Base-by-base conservation (phyloP, 2,329 filamentous ascomycete species). In the Paecilomyces sp. region DNA sequence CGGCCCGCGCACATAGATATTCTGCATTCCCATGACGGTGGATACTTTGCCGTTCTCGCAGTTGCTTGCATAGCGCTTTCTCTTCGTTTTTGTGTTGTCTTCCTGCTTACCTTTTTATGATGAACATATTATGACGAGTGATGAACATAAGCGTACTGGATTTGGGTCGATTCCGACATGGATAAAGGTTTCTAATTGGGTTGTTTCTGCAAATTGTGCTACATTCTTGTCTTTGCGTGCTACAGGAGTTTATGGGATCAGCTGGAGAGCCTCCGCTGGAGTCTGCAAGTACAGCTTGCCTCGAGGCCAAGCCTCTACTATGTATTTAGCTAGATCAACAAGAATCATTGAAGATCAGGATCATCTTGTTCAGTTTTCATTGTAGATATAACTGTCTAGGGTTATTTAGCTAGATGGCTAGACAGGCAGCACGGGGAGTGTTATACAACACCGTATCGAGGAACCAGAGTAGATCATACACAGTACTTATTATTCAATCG, bases 1-100 rank as follows among this genome's bases (percentile, higher is more conserved):
- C 64, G 63, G 68, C 41, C 65, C 61, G 58, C 63, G 59, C 62
- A 59, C 64, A 69, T 70, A 71, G 62, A 63, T 62, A 63, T 67
- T 47, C 18, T 30, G 13, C 24, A 8, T 18, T 9, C 41, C 18
- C 5, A n/a, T 47, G 4, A 7, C 36, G 36, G 31, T 33, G 31
- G 11, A 33, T 11, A 11, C 8, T 8, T 33, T 15, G 36, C 36
- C n/a, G 41, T 47, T 9, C 41, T 18, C 18, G 41, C 13, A n/a
- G 6, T n/a, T 41, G 36, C 36, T 41, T 47, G 5, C n/a, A 47
- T 18, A 47, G 41, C 41, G 41, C 41, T 47, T 47, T 47, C 41
- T 41, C 41, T 47, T 47, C 41, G 3, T 62, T 62, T 57, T 61
- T 61, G 55, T 36, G 47, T 57, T 58, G 22, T 53, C 51, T 53